A percentile compares a stretch with the other conserved stretches of the same genome.
Conservation (phyloP, 2,329 filamentous ascomycete genomes). For the Niveomyces coronatus region DNA sequence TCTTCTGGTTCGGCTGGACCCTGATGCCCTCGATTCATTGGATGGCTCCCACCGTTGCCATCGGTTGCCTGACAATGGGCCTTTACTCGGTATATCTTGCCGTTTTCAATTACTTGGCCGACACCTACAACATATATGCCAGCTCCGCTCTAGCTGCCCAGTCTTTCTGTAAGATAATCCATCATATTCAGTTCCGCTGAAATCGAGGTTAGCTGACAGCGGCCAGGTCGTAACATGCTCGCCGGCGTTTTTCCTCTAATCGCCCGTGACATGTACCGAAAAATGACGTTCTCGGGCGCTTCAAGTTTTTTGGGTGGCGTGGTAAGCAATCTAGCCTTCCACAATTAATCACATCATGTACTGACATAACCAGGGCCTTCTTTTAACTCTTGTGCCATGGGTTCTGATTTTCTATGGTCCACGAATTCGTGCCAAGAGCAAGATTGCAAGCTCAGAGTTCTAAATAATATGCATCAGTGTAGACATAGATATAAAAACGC, state of each 20-base stretch:
- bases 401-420: slow-evolving; percentile 70
- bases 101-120: slow-evolving; percentile 86
- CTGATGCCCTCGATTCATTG: slow-evolving; percentile 37
- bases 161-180: too few species aligned
- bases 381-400: slow-evolving; percentile 74
- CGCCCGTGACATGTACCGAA: slow-evolving; percentile 59
- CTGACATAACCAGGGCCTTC: too few species aligned
- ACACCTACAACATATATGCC: slow-evolving; percentile 76
- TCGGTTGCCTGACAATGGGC: slow-evolving; percentile 68
- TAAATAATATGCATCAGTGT: too few species aligned
- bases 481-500: too few species aligned
- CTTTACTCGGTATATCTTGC: slow-evolving; percentile 82
- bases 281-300: slow-evolving; percentile 59
- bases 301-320: slow-evolving; percentile 69
- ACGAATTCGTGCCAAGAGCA: too few species aligned
- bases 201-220: too few species aligned
- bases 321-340: too few species aligned
- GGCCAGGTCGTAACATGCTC: slow-evolving; percentile 71
- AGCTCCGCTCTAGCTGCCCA: slow-evolving; percentile 80
- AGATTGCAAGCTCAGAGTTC: too few species aligned
- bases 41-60: slow-evolving; percentile 45
- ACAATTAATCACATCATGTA: too few species aligned
- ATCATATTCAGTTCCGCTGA: too few species aligned
- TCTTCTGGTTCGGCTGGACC: slow-evolving; percentile 33
- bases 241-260: slow-evolving; percentile 75